These are phyloP conservation scores for Aspergillus thermomutatus DNA, from an alignment of 2,329 filamentous ascomycete species.

Conservation along the genomic window DNA sequence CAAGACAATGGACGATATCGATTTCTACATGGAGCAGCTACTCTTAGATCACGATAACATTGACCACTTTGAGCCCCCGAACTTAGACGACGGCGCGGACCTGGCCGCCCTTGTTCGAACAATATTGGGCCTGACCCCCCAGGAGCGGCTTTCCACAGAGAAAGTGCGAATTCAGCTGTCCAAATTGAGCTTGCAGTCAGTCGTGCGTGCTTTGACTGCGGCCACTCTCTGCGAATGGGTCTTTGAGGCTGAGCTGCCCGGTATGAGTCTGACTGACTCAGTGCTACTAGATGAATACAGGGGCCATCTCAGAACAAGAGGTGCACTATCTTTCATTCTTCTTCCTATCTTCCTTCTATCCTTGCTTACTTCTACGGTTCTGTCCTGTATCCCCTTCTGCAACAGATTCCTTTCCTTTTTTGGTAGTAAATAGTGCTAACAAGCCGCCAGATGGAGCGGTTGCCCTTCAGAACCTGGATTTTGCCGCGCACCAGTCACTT, in stretches of 20 bases:
- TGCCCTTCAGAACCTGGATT: conserved; percentile 1
- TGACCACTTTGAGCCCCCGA: no score
- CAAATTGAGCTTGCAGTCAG: background rate
- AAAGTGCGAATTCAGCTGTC: background rate
- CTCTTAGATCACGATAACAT: no score
- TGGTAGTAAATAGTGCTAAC: background rate
- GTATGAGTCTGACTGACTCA: background rate
- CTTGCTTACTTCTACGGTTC: background rate
- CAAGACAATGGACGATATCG: no score
- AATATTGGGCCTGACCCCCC: background rate
- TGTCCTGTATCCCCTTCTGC: no score
- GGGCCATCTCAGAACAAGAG: background rate
- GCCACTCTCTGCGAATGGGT: conserved; percentile 1
- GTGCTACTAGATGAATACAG: background rate
- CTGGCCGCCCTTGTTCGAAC: no score
- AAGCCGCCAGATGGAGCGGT: background rate
- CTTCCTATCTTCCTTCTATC: background rate
- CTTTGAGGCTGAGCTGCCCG: background rate
- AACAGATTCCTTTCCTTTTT: no score
- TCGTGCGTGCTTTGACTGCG: background rate
- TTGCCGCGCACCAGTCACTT: conserved; percentile 1
- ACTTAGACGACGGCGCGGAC: no score
- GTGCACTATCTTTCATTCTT: background rate
- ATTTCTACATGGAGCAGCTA: no score
- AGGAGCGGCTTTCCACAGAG: background rate